These are phyloP conservation scores for Periglandula ipomoeae DNA, from an alignment of 2,329 filamentous ascomycete genomes.

Conservation along the genomic window DNA sequence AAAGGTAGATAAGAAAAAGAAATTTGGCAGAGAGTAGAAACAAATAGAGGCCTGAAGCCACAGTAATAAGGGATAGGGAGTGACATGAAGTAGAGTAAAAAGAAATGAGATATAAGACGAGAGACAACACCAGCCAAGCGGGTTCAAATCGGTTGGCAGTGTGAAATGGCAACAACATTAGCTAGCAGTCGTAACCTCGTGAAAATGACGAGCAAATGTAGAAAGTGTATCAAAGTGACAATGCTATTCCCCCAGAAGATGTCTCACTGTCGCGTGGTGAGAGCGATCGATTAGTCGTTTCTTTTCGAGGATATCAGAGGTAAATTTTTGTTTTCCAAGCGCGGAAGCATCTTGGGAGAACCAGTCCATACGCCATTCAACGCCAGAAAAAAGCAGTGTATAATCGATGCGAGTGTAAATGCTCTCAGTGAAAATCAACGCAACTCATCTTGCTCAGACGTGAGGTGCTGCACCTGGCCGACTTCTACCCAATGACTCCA, in stretches of 20 bases:
- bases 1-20: slow-evolving; percentile 5
- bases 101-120: slow-evolving; percentile 7
- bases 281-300: background rate
- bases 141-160: background rate
- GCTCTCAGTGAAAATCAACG: slow-evolving; percentile 18
- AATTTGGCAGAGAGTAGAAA: slow-evolving; percentile 4
- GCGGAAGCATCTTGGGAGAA: slow-evolving; percentile 7
- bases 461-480: slow-evolving; percentile 37
- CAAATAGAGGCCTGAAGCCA: background rate
- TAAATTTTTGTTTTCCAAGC: background rate
- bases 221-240: slow-evolving; percentile 11
- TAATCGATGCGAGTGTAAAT: slow-evolving; percentile 11
- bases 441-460: slow-evolving; percentile 29
- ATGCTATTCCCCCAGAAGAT: background rate
- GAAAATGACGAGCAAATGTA: slow-evolving; percentile 16
- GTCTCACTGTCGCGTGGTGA: background rate
- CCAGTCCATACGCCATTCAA: slow-evolving; percentile 23
- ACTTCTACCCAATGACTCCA: slow-evolving; percentile 42
- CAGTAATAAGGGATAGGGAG: background rate
- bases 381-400: slow-evolving; percentile 21
- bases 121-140: slow-evolving; percentile 5
- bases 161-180: slow-evolving; percentile 23
- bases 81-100: slow-evolving; percentile 2
- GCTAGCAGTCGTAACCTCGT: slow-evolving; percentile 25
- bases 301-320: background rate